Base-by-base conservation (phyloP, 495 filamentous ascomycete species). In the Parmelia sp. region DNA sequence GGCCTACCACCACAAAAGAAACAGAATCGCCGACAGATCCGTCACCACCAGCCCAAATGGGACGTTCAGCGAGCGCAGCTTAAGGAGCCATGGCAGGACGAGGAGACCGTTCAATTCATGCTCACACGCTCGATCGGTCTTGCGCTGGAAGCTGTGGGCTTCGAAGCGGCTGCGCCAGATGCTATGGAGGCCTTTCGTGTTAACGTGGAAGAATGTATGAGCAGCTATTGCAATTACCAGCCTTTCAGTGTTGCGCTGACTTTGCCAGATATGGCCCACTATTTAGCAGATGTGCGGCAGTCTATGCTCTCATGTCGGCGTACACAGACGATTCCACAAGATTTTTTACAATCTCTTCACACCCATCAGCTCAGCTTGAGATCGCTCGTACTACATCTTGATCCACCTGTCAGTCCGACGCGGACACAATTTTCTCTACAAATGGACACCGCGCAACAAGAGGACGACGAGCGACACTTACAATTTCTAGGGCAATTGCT, bases 271-370 rank as follows among this genome's bases (percentile, higher is more conserved):
- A 82, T 88, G 71, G 66, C 80, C 37, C 74, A 79, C 61, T 79
- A 89, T 61, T 73, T 85, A 17, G 77, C 78, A 23, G 74, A 79
- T 58, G 77, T 90, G 35, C 80, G 80, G 31, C 74, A 82, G 44
- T 86, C 87, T 8, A 88, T 91, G 84, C 73, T 78, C 36, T 75
- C 81, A 19, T 77, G 77, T 25, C 80, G 89, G 36, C 85, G 89
- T 21, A 77, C 79, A 21, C 77, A 82, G 57, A 82, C 88, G 5
- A 84, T 85, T 19, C 83, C 88, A 21, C 78, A 83, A 45, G 89
- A 92, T 73, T 91, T 90, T 70, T 80, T 86, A 53, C 80, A 83
- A 67, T 87, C 86, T 44, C 74, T 91, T 42, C 75, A 75, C 74
- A 75, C 70, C 58, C 42, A 65, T 61, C 64, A 74, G 60, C 59